phyloP scores from a whole-genome alignment of 2,329 filamentous ascomycete genomes.

The Thielaviopsis ethacetica region DNA sequence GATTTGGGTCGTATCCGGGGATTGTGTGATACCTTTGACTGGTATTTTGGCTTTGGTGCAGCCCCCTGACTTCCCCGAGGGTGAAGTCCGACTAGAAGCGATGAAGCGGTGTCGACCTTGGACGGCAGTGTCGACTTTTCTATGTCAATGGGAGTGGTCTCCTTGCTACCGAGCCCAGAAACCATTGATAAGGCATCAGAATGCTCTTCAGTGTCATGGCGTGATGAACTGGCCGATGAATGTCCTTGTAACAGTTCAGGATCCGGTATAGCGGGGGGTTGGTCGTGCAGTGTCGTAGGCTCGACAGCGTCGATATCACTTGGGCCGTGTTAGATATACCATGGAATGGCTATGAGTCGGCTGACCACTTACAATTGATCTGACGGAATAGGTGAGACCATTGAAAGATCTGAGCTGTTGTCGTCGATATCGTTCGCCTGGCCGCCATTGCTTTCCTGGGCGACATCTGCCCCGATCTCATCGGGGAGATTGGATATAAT shows the following conservation, averaged over 20 bases:
- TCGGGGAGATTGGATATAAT: not conserved
- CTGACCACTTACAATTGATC: not conserved
- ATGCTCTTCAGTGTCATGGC: slow-evolving; percentile 34
- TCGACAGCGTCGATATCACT: not conserved
- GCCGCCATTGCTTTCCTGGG: not conserved
- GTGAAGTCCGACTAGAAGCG: not conserved
- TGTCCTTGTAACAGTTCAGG: slow-evolving; percentile 6
- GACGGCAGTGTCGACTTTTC: slow-evolving; percentile 15
- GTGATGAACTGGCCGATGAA: slow-evolving; percentile 19
- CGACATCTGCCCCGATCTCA: not conserved
- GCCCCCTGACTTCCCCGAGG: not conserved
- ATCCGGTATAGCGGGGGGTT: slow-evolving; percentile 1
- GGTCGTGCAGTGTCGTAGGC: not conserved
- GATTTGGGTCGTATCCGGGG: slow-evolving; percentile 40
- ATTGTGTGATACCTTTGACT: slow-evolving; percentile 1
- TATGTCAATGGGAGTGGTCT: slow-evolving; percentile 40
- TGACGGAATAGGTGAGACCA: not conserved
- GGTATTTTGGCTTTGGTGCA: not conserved
- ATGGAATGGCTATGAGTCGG: not conserved
- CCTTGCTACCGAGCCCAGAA: slow-evolving; percentile 44
- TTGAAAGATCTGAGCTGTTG: not conserved
- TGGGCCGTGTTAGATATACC: not conserved
- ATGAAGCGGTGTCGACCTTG: not conserved
- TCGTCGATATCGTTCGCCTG: not conserved
- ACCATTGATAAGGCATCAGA: slow-evolving; percentile 39